phyloP scores from a whole-genome alignment of 495 filamentous ascomycete genomes.

The Bryoglossum gracile region DNA sequence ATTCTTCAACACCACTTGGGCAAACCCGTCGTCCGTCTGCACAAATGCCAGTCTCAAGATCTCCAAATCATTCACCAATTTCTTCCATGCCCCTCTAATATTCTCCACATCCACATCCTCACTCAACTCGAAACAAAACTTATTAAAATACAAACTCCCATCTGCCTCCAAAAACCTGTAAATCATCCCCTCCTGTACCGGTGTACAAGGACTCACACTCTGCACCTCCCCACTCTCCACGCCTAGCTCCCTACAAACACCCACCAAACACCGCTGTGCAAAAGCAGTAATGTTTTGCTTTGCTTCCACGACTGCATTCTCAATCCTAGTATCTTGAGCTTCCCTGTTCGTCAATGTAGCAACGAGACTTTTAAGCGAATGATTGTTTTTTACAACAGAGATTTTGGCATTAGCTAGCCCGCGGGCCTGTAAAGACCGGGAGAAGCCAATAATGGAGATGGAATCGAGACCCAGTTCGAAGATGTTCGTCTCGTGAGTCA shows the following conservation, averaged over 20 bases:
- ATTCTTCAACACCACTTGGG: slow-evolving; percentile 55
- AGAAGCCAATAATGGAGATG: slow-evolving; percentile 64
- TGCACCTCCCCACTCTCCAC: slow-evolving; percentile 47
- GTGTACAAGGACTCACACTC: slow-evolving; percentile 65
- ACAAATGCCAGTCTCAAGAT: slow-evolving; percentile 62
- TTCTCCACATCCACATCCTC: slow-evolving; percentile 30
- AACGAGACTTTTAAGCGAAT: slow-evolving; percentile 42
- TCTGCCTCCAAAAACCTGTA: slow-evolving; percentile 52
- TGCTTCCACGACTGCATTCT: slow-evolving; percentile 34
- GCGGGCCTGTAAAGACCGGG: slow-evolving; percentile 39
- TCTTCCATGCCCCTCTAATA: slow-evolving; percentile 45
- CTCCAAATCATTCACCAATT: slow-evolving; percentile 39
- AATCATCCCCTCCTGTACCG: slow-evolving; percentile 76
- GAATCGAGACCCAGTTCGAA: slow-evolving; percentile 82
- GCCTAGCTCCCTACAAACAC: slow-evolving; percentile 39
- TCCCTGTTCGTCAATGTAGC: slow-evolving; percentile 30
- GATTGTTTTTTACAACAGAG: slow-evolving; percentile 59
- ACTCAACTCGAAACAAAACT: slow-evolving; percentile 52
- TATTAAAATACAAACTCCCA: slow-evolving; percentile 58
- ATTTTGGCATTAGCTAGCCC: slow-evolving; percentile 52
- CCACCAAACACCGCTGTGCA: slow-evolving; percentile 43
- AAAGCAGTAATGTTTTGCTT: slow-evolving; percentile 52
- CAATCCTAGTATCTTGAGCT: slow-evolving; percentile 3
- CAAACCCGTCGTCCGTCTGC: slow-evolving; percentile 58
- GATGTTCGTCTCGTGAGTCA: slow-evolving; percentile 54